Conservation (phyloP, 2,329 filamentous ascomycete genomes). For the Aspergillus arachidicola region DNA sequence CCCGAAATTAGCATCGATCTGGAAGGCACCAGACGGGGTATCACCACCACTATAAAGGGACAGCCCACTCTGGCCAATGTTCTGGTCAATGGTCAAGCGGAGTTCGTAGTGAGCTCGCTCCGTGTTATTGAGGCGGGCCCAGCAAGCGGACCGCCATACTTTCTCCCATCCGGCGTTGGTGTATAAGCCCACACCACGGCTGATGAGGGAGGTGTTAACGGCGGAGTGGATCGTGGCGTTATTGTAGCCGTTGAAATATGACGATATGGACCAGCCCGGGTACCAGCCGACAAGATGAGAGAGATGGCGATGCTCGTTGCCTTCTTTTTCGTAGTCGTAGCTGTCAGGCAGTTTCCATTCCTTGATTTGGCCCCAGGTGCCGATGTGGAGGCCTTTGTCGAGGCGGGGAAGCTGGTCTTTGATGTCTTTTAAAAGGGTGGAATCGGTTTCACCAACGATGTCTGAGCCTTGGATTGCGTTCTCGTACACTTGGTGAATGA, state of each 20-base stretch:
- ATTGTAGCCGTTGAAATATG: slow-evolving; percentile 43
- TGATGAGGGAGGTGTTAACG: slow-evolving; percentile 49
- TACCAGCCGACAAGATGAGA: slow-evolving; percentile 61
- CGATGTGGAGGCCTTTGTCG: slow-evolving; percentile 40
- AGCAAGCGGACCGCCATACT: slow-evolving; percentile 60
- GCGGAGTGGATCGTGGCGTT: slow-evolving; percentile 45
- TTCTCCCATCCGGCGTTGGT: slow-evolving; percentile 62
- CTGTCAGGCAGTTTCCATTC: slow-evolving; percentile 54
- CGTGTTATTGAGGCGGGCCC: slow-evolving; percentile 58
- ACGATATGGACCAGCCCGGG: slow-evolving; percentile 55
- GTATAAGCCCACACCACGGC: slow-evolving; percentile 52
- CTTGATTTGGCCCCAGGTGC: slow-evolving; percentile 48
- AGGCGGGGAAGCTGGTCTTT: slow-evolving; percentile 12
- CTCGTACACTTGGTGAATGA: slow-evolving; percentile 44
- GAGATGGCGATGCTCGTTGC: slow-evolving; percentile 55
- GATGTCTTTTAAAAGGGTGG: slow-evolving; percentile 11
- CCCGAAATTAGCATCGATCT: slow-evolving; percentile 64
- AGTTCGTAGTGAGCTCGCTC: slow-evolving; percentile 50
- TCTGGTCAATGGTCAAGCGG: slow-evolving; percentile 36
- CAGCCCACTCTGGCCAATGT: slow-evolving; percentile 54
- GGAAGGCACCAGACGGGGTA: slow-evolving; percentile 49
- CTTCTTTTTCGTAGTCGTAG: slow-evolving; percentile 29
- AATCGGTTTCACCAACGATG: slow-evolving; percentile 33
- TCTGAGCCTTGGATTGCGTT: slow-evolving; percentile 38
- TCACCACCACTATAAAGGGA: slow-evolving; percentile 52